Evolutionary conservation across 2,329 filamentous ascomycete species (phyloP).

Genomic region (Alternaria alternata): DNA sequence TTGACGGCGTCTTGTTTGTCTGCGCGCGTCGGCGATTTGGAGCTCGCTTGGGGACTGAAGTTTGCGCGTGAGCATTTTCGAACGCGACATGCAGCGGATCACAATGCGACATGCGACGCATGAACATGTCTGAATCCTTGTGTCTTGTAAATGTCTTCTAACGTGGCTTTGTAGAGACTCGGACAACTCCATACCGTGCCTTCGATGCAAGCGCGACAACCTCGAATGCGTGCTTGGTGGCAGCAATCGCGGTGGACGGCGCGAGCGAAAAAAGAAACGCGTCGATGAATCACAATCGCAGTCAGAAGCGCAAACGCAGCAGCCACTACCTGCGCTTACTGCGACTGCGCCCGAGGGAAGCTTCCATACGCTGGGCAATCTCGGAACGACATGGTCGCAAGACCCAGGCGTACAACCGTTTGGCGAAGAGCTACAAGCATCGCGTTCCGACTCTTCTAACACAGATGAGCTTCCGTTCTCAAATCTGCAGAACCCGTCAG

Average conservation of each 20-base stretch:
- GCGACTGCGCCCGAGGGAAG: constrained; percentile 43
- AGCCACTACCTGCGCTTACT: constrained; percentile 35
- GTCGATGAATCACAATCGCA: constrained; percentile 21
- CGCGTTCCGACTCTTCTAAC: constrained; percentile 41
- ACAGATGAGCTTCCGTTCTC: constrained; percentile 50
- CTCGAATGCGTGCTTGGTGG: constrained; percentile 67
- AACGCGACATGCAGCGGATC: not conserved
- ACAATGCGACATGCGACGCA: not conserved
- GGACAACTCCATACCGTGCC: constrained; percentile 62
- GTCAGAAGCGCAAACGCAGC: constrained; percentile 11
- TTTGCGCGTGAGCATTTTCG: not conserved
- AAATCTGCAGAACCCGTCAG: constrained; percentile 59
- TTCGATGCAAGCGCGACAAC: constrained; percentile 65
- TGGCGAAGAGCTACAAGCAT: constrained; percentile 32
- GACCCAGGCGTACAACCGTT: constrained; percentile 29
- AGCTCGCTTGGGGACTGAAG: not conserved
- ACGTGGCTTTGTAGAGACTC: constrained; percentile 50
- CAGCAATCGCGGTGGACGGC: constrained; percentile 66
- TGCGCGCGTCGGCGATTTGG: constrained; percentile 6
- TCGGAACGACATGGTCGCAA: constrained; percentile 50
- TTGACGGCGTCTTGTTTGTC: constrained; percentile 14
- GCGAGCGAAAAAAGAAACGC: constrained; percentile 61
- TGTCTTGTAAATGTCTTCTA: not conserved
- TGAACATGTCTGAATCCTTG: not conserved
- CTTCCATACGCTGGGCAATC: constrained; percentile 48